Percentiles rank a stretch among this genome's conserved stretches.
Evolutionary conservation across 495 filamentous ascomycete genomes (phyloP).

Genomic region (Penicillium tannophilum): DNA sequence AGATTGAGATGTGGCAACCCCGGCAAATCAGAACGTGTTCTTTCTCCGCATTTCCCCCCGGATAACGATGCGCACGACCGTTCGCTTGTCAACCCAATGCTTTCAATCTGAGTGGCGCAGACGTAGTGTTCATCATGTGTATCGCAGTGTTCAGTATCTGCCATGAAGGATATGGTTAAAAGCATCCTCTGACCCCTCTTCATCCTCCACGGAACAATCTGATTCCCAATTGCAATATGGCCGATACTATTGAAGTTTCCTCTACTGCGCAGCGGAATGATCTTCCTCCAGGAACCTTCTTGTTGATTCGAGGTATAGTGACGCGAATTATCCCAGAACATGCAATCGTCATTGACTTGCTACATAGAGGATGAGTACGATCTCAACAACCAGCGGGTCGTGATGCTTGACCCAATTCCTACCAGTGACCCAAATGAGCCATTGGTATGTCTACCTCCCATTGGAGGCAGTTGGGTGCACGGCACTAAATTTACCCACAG

Average conservation of each 20-base stretch:
- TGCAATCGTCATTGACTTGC: slow-evolving; percentile 2
- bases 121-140: background rate
- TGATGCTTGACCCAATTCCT: slow-evolving; percentile 35
- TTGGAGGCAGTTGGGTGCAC: background rate
- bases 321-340: background rate
- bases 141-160: background rate
- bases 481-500: slow-evolving; percentile 14
- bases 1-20: background rate
- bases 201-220: background rate
- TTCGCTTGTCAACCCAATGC: background rate
- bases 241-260: background rate
- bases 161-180: background rate
- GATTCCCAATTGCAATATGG: slow-evolving; percentile 15
- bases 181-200: background rate
- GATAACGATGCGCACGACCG: no score
- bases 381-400: slow-evolving; percentile 14
- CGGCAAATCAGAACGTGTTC: background rate
- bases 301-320: slow-evolving; percentile 30
- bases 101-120: background rate
- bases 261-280: slow-evolving; percentile 8
- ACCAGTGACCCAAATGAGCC: slow-evolving; percentile 39
- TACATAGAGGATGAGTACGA: slow-evolving; percentile 24
- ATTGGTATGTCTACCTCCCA: slow-evolving; percentile 21
- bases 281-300: slow-evolving; percentile 36
- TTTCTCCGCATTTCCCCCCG: slow-evolving; percentile 1